Conservation (phyloP, 2,329 filamentous ascomycete genomes). For the Pseudogymnoascus destructans region DNA sequence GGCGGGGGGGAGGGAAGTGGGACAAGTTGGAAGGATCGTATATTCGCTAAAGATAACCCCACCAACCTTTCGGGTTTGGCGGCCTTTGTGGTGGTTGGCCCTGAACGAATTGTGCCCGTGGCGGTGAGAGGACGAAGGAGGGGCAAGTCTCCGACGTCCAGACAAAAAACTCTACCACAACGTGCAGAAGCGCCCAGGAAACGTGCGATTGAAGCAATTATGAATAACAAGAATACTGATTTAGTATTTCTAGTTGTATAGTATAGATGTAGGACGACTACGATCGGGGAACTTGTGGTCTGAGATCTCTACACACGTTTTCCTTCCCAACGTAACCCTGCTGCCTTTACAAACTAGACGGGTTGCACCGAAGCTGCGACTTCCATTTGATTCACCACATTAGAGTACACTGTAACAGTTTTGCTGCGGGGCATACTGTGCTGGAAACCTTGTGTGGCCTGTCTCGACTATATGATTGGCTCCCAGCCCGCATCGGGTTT, state of each 20-base stretch:
- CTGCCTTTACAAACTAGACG: neutral
- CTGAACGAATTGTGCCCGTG: conserved; percentile 1
- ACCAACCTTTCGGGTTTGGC: conserved; percentile 8
- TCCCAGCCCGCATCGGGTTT: neutral
- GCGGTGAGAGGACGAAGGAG: conserved; percentile 1
- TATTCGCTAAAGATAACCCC: conserved; percentile 8
- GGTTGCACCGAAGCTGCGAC: neutral
- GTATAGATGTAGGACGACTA: neutral
- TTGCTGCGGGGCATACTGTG: neutral
- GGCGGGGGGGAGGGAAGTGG: conserved; percentile 6
- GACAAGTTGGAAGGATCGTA: conserved; percentile 6
- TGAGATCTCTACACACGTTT: neutral
- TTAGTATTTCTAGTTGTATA: neutral
- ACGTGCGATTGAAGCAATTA: neutral
- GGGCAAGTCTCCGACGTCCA: neutral
- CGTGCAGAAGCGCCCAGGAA: neutral
- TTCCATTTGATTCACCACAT: neutral
- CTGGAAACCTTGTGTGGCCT: neutral
- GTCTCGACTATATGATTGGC: neutral
- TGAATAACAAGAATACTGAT: neutral
- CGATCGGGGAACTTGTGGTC: neutral
- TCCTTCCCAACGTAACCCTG: neutral
- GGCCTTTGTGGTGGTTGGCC: neutral
- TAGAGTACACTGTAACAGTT: neutral
- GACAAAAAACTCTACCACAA: neutral